A percentile compares a stretch with the other conserved stretches of the same genome.
Conservation (phyloP, 1,284 basidiomycete genomes). For the Irpex sp. region DNA sequence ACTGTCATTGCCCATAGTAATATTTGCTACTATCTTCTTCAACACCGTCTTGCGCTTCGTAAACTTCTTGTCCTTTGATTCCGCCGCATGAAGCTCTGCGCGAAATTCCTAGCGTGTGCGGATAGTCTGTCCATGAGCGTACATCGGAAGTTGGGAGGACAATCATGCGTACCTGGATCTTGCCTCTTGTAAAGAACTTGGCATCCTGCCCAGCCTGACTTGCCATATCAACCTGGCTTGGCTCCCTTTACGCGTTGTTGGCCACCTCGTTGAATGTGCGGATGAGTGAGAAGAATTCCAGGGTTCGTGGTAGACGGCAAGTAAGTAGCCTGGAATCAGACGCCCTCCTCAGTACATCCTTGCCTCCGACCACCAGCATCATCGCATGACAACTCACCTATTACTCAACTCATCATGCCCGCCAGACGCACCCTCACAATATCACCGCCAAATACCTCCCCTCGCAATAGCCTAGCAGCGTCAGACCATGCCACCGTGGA, state of each 20-base stretch:
- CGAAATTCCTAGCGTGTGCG: constrained; percentile 63
- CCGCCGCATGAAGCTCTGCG: constrained; percentile 84
- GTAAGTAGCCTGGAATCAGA: not conserved
- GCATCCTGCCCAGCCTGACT: constrained; percentile 74
- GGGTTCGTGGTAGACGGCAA: not conserved
- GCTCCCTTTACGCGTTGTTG: not conserved
- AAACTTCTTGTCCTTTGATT: constrained; percentile 93
- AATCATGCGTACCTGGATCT: constrained; percentile 71
- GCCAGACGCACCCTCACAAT: constrained; percentile 20
- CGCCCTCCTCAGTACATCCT: constrained; percentile 2
- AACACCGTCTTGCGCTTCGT: constrained; percentile 86
- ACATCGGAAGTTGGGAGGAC: not conserved
- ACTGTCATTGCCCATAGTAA: constrained; percentile 96
- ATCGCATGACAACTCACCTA: not conserved
- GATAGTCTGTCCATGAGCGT: not conserved
- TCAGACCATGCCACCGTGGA: constrained; percentile 45
- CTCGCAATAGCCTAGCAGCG: constrained; percentile 34
- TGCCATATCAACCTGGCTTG: constrained; percentile 38
- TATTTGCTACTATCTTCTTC: constrained; percentile 95
- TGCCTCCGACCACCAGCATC: constrained; percentile 8
- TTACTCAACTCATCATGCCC: constrained; percentile 14
- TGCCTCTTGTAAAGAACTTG: constrained; percentile 87
- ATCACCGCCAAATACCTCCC: constrained; percentile 24
- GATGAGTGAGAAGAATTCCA: not conserved
- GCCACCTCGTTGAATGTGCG: not conserved